Conservation (phyloP, 2,329 filamentous ascomycete genomes). For the Pyrenochaeta sp. region DNA sequence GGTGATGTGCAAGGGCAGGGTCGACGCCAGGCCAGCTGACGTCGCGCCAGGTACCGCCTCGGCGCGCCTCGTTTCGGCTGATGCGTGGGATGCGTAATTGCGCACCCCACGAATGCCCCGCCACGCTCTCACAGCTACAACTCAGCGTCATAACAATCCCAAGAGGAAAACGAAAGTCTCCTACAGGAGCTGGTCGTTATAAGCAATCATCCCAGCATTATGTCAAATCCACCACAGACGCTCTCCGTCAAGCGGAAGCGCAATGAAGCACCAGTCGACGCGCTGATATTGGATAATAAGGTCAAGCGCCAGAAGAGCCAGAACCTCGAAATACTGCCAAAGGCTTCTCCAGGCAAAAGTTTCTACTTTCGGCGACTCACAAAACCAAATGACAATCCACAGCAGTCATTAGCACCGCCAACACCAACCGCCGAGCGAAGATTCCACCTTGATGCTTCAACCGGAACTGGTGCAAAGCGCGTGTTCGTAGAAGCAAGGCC, state of each 20-base stretch:
- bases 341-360: background rate
- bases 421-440: slow-evolving; percentile 30
- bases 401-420: slow-evolving; percentile 16
- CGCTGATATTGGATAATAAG: slow-evolving; percentile 47
- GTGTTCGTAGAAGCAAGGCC: slow-evolving; percentile 31
- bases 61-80: slow-evolving; percentile 11
- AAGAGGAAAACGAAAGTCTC: background rate
- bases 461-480: slow-evolving; percentile 22
- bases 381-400: slow-evolving; percentile 28
- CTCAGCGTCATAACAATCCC: background rate
- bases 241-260: slow-evolving; percentile 63
- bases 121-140: slow-evolving; percentile 3
- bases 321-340: too few relatives aligned
- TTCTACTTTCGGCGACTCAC: slow-evolving; percentile 32
- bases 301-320: slow-evolving; percentile 32
- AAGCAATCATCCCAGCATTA: slow-evolving; percentile 3
- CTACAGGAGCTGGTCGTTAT: background rate
- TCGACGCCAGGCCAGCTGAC: slow-evolving; percentile 20
- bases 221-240: slow-evolving; percentile 38
- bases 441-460: slow-evolving; percentile 33
- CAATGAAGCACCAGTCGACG: slow-evolving; percentile 65
- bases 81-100: slow-evolving; percentile 16
- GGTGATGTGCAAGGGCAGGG: slow-evolving; percentile 13
- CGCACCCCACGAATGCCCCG: slow-evolving; percentile 21
- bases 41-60: slow-evolving; percentile 9